A percentile compares a stretch with the other conserved stretches of the same genome.
Evolutionary conservation across 768 basidiomycete species (phyloP).

Genomic region (Mycena kentingensis): DNA sequence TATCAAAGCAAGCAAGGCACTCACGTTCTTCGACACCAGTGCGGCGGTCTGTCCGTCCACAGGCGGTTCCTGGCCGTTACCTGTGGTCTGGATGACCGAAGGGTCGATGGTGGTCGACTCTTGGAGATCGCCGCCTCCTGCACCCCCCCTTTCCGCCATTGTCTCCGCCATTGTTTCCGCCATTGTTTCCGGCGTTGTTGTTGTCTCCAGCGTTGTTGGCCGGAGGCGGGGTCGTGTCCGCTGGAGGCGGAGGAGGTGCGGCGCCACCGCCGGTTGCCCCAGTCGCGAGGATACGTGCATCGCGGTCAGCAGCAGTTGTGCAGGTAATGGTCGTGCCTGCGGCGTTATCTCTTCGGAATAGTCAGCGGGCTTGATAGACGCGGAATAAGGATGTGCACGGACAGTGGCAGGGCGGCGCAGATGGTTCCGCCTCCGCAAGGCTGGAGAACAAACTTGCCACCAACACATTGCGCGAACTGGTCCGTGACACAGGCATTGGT

Average conservation of each 20-base stretch:
- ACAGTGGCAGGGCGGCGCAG: constrained; percentile 55
- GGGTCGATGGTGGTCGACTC: constrained; percentile 47
- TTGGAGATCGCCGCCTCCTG: constrained; percentile 36
- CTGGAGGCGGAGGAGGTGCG: constrained; percentile 4
- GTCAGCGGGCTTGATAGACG: too few species aligned
- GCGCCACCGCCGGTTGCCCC: constrained; percentile 24
- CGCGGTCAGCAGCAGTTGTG: constrained; percentile 48
- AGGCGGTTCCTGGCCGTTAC: constrained; percentile 51
- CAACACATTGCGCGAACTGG: constrained; percentile 59
- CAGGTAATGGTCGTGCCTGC: constrained; percentile 55
- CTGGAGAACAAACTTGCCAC: constrained; percentile 43
- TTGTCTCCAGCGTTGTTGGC: background rate
- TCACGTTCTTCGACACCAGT: constrained; percentile 48
- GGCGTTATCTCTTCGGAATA: too few species aligned
- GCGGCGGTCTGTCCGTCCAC: constrained; percentile 51
- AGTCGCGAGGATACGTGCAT: constrained; percentile 49
- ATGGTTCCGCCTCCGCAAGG: constrained; percentile 39
- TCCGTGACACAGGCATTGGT: constrained; percentile 51
- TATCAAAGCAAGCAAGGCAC: background rate
- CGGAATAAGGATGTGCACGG: too few species aligned
- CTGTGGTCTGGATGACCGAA: constrained; percentile 42
- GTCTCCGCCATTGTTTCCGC: constrained; percentile 11
- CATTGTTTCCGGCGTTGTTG: constrained; percentile 15
- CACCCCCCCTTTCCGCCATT: constrained; percentile 16
- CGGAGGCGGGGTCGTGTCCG: background rate